Evolutionary conservation across 331 rosid genomes (phyloP).

Genomic region (Acacia concinna): DNA sequence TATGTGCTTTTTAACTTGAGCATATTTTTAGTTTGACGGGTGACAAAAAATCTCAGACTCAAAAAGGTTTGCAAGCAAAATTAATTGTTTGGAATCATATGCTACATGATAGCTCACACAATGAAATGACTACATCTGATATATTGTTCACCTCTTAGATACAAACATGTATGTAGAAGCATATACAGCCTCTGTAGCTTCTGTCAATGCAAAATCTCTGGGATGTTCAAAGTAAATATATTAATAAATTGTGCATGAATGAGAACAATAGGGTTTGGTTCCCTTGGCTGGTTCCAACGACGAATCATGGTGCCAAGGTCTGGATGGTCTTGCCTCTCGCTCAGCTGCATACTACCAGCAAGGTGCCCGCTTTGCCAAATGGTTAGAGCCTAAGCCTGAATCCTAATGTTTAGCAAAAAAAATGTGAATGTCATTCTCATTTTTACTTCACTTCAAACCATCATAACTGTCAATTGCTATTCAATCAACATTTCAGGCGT

Average conservation of each 20-base stretch:
- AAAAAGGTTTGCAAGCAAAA: neutral
- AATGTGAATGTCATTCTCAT: neutral
- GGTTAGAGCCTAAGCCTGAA: conserved; percentile 38
- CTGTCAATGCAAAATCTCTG: neutral
- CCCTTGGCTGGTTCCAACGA: conserved; percentile 69
- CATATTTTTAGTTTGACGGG: neutral
- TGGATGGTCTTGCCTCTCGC: conserved; percentile 78
- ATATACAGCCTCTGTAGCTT: neutral
- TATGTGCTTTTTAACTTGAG: neutral
- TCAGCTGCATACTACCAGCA: conserved; percentile 82
- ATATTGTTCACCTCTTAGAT: neutral
- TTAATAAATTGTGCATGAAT: neutral
- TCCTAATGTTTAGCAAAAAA: neutral
- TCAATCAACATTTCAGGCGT: conserved; percentile 16
- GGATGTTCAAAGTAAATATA: neutral
- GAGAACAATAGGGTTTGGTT: conserved; percentile 68
- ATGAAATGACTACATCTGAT: neutral
- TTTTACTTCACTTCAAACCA: neutral
- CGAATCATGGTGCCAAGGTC: conserved; percentile 88
- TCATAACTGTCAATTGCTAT: neutral
- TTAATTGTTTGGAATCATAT: neutral
- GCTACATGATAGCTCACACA: neutral
- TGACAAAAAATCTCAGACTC: neutral
- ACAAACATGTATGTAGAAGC: neutral
- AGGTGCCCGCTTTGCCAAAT: conserved; percentile 88